These are phyloP conservation scores for Chrysosporium keratinophilum DNA, from an alignment of 2,329 filamentous ascomycete genomes.

Conservation along the genomic window DNA sequence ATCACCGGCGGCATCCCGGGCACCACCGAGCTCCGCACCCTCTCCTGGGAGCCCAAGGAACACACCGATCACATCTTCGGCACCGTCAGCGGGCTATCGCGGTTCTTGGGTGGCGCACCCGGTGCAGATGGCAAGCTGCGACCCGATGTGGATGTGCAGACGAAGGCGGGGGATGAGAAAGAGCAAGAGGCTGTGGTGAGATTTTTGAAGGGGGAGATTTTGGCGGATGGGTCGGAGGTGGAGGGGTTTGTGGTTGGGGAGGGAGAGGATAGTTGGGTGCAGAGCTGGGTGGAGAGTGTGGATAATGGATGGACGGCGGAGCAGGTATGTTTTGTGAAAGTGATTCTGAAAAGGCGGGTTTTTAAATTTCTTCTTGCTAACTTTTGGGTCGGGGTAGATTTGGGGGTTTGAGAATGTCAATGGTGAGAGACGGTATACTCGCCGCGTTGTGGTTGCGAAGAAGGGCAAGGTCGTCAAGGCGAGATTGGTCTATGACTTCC, in stretches of 20 bases:
- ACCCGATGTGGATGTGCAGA: slow-evolving; percentile 28
- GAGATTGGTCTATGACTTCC: slow-evolving; percentile 35
- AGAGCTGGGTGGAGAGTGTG: slow-evolving; percentile 42
- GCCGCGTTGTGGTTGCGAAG: slow-evolving; percentile 35
- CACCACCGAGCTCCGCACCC: slow-evolving; percentile 48
- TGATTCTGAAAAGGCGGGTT: neutral
- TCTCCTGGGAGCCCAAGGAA: slow-evolving; percentile 51
- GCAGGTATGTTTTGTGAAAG: slow-evolving; percentile 36
- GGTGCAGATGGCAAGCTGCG: slow-evolving; percentile 30
- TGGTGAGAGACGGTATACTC: slow-evolving; percentile 34
- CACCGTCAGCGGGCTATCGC: slow-evolving; percentile 50
- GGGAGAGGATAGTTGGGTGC: slow-evolving; percentile 37
- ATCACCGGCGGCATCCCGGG: slow-evolving; percentile 60
- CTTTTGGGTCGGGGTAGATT: slow-evolving; percentile 23
- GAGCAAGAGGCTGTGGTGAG: slow-evolving; percentile 30
- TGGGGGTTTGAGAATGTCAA: slow-evolving; percentile 40
- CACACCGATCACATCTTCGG: slow-evolving; percentile 77
- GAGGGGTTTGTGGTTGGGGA: slow-evolving; percentile 47
- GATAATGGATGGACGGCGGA: slow-evolving; percentile 45
- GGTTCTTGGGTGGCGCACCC: slow-evolving; percentile 36
- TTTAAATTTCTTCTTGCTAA: neutral
- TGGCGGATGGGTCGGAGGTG: slow-evolving; percentile 47
- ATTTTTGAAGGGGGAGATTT: slow-evolving; percentile 33
- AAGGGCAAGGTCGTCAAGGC: slow-evolving; percentile 27
- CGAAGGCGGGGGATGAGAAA: slow-evolving; percentile 30